Base-by-base conservation (phyloP, 495 filamentous ascomycete genomes). In the Xylaria venustula region DNA sequence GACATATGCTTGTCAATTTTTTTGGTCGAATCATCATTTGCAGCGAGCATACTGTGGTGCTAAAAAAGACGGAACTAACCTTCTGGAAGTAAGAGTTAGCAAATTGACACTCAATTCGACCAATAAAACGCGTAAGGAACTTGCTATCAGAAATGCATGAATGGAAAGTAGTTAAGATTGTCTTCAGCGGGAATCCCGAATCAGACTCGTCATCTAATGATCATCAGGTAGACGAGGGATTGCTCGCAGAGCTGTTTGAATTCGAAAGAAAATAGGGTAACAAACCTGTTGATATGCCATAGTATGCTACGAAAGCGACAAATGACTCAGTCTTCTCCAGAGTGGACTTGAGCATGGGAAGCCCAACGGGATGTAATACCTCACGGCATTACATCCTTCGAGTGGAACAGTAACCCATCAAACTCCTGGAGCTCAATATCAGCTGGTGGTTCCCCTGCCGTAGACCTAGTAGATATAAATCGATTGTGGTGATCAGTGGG, bases 171-270 rank as follows among this genome's bases (percentile, higher is more conserved):
- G 81, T 34, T 77, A 72, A 69, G 72, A 73, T 79, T 89, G 80
- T 91, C 88, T 81, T 80, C 88, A 91, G 87, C 83, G 88, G 85
- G 81, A 85, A 81, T 79, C 86, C n/a, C 88, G 84, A 77, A 88
- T 91, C 85, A 86, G 88, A 91, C 88, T 91, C 88, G 88, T 91
- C 88, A 91, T 91, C 88, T 89, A n/a, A 67, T 79, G 81, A 75
- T 89, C 88, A 90, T 89, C 85, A 88, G 75, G 64, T 66, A 76
- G 50, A 52, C 37, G 47, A 12, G 2, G 37, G 37, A 25, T 17
- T 49, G 45, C 0, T 40, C 9, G 9, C n/a, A n/a, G n/a, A n/a
- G n/a, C n/a, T n/a, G n/a, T n/a, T 44, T 44, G 41, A 15, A 4
- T 9, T 37, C 28, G n/a, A 2, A 59, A 51, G 9, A 42, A 51